Conservation (phyloP, 306 rosid genomes). For the Pyrus betulifolia region DNA sequence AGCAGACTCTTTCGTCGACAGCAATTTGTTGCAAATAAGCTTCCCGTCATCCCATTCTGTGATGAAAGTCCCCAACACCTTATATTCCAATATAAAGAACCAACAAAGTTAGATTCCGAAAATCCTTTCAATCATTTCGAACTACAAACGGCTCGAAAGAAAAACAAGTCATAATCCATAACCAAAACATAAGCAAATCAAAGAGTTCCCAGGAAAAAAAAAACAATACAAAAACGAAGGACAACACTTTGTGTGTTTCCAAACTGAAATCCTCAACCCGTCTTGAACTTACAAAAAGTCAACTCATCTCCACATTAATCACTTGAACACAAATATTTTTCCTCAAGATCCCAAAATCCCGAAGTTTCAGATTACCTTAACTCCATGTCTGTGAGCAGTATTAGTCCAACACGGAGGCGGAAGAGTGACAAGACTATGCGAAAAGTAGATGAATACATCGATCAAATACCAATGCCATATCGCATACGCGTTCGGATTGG, state of each 20-base stretch:
- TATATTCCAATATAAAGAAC: slow-evolving; percentile 5
- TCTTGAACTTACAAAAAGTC: neutral
- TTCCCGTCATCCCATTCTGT: slow-evolving; percentile 77
- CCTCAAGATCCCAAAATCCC: neutral
- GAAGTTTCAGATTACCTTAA: slow-evolving; percentile 43
- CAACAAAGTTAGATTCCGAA: neutral
- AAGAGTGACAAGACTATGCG: slow-evolving; percentile 71
- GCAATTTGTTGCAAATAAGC: slow-evolving; percentile 40
- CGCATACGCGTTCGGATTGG: slow-evolving; percentile 59
- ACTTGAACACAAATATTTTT: neutral
- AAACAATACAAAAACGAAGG: neutral
- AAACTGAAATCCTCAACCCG: neutral
- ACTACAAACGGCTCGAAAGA: neutral
- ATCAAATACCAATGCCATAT: slow-evolving; percentile 93
- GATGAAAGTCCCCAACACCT: slow-evolving; percentile 94
- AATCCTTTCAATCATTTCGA: neutral
- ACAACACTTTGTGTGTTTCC: neutral
- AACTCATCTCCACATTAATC: neutral
- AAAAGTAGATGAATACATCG: slow-evolving; percentile 79
- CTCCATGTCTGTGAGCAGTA: slow-evolving; percentile 79
- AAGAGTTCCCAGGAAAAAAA: neutral
- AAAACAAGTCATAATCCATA: neutral
- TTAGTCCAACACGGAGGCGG: slow-evolving; percentile 91
- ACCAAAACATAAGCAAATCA: neutral
- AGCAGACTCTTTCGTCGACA: slow-evolving; percentile 64